These are phyloP conservation scores for Mycena galopus DNA, from an alignment of 768 basidiomycete species.

Conservation along the genomic window DNA sequence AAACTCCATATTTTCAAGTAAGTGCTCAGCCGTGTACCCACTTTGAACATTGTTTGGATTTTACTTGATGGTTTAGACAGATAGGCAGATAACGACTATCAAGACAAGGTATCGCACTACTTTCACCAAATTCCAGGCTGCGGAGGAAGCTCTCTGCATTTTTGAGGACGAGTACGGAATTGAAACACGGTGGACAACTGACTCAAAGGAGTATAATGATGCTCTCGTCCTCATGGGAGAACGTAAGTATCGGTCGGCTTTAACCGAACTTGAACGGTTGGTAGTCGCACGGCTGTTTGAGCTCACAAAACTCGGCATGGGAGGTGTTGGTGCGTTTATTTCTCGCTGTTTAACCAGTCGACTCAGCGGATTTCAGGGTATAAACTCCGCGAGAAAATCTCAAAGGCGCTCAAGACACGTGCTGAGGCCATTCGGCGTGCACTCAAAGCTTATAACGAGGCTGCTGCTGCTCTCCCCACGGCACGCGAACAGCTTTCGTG, in stretches of 20 bases:
- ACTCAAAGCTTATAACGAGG: not conserved
- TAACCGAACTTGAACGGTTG: not conserved
- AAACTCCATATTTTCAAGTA: too few species aligned
- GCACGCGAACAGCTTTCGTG: not conserved
- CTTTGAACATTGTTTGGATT: too few species aligned
- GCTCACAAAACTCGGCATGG: not conserved
- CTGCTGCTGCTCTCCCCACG: not conserved
- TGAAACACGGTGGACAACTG: not conserved
- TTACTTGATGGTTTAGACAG: too few species aligned
- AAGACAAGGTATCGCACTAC: not conserved
- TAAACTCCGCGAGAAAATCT: conserved; percentile 10
- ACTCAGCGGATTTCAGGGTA: not conserved
- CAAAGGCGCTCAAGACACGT: not conserved
- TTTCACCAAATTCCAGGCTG: not conserved
- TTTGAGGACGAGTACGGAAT: not conserved
- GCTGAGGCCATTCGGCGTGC: not conserved
- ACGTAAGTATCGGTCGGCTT: not conserved
- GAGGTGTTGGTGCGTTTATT: not conserved
- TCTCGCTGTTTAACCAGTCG: too few species aligned
- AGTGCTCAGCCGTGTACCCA: too few species aligned
- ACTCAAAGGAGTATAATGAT: not conserved
- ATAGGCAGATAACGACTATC: not conserved
- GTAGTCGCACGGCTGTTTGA: not conserved
- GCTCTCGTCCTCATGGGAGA: not conserved
- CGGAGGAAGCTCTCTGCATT: not conserved